Conservation (phyloP, 2,329 filamentous ascomycete genomes). For the Diaporthe sp. region DNA sequence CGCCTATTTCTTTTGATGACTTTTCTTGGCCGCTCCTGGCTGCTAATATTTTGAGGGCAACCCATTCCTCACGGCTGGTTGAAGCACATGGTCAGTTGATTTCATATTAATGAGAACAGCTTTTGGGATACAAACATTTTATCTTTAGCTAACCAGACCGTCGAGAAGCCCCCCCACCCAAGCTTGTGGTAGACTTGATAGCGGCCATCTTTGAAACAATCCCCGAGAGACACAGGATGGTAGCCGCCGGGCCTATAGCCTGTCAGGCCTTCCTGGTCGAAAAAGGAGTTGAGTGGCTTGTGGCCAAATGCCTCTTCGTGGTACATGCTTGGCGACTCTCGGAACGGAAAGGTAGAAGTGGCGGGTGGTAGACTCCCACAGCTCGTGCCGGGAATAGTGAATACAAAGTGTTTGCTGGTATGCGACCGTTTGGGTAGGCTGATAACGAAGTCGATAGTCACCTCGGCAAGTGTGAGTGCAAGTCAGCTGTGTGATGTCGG, state of each 20-base stretch:
- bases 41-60: constrained; percentile 3
- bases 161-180: constrained; percentile 15
- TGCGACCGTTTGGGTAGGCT: too few species aligned
- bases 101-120: background rate
- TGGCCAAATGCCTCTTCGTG: background rate
- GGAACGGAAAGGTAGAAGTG: too few species aligned
- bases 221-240: background rate
- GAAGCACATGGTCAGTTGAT: background rate
- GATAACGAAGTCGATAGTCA: too few species aligned
- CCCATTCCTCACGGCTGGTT: constrained; percentile 5
- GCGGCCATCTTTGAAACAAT: background rate
- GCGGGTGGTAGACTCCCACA: too few species aligned
- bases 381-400: too few species aligned
- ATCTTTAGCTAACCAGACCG: constrained; percentile 1
- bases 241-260: background rate
- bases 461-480: too few species aligned
- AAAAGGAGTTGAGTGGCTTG: background rate
- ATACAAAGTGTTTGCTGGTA: too few species aligned
- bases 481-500: too few species aligned
- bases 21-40: background rate
- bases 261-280: background rate
- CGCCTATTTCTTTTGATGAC: background rate
- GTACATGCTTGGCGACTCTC: too few species aligned
- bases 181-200: constrained; percentile 4
- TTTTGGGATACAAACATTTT: background rate